Evolutionary conservation across 1,139 yeast species (phyloP), one percentile per base, ranked within the genome.

Genomic region (Zygoascus meyerae): DNA sequence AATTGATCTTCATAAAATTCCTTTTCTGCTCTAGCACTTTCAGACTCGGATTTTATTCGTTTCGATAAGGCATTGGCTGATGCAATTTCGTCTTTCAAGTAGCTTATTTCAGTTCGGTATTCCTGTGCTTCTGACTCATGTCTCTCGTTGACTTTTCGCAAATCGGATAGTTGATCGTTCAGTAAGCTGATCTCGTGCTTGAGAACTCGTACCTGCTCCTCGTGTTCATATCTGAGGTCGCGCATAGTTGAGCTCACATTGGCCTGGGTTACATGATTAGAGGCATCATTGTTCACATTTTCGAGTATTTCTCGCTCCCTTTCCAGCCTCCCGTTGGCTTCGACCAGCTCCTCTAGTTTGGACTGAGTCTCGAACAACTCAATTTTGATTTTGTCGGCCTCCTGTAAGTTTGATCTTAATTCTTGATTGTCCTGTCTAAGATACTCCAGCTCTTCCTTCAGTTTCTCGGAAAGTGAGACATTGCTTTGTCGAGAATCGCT

Each of bases 11-110:
- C 51, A 18, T 55, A 48, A 26, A 46, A 51, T 14, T 53, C 55
- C 18, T 50, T 45, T 42, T 57, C 61, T 33, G 48, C 54, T 30
- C 48, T 47, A 40, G 53, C 48, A 39, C 53, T 48, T 29, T 50
- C 51, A 26, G 54, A 45, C 34, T 57, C 60, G 30, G 41, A 48
- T n/a, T 49, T 46, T 34, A 50, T 47, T 36, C 61, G 50, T 31
- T 50, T 52, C 35, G 55, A 41, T 18, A 56, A 49, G 51, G 54
- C 39, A 43, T 40, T 40, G 34, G 42, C 34, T 4, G 40, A 34
- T 8, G 21, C 45, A 6, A 48, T 18, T n/a, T 50, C 48, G n/a
- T 46, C 39, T 43, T 55, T 36, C 49, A 54, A 28, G 54, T 43
- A 8, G 52, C 42, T 42, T n/a, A 44, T 45, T 37, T 61, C 57